Percentiles rank a stretch among this genome's conserved stretches.
Conservation (phyloP, 106 monocot genomes). For the Iris macrosiphon region DNA sequence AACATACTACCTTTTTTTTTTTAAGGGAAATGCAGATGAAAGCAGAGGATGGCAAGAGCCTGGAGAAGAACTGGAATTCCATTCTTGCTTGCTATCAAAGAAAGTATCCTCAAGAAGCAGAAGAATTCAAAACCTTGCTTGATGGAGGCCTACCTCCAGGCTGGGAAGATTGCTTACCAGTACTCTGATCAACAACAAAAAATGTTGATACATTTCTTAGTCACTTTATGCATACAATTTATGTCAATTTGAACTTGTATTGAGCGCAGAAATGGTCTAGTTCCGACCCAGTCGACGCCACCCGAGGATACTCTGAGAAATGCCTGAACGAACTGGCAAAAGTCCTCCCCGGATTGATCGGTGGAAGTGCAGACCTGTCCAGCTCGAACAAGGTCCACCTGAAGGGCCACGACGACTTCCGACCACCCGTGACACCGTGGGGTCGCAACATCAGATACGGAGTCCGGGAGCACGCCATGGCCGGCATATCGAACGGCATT, state of each 20-base stretch:
- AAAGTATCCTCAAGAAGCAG: slow-evolving; percentile 26
- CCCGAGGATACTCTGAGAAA: slow-evolving; percentile 27
- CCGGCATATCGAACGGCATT: slow-evolving; percentile 33
- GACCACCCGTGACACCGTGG: background rate
- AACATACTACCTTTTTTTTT: background rate
- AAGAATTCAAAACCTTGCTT: slow-evolving; percentile 13
- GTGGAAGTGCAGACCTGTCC: slow-evolving; percentile 32
- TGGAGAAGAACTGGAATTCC: slow-evolving; percentile 22
- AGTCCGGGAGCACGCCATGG: slow-evolving; percentile 37
- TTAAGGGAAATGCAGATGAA: slow-evolving; percentile 18
- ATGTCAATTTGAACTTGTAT: too few relatives aligned
- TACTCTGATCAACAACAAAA: too few relatives aligned
- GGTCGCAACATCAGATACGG: slow-evolving; percentile 27
- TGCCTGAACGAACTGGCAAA: slow-evolving; percentile 17
- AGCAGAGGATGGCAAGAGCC: slow-evolving; percentile 11
- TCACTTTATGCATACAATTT: too few relatives aligned
- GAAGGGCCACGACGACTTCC: slow-evolving; percentile 26
- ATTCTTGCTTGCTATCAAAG: background rate
- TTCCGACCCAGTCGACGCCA: slow-evolving; percentile 22
- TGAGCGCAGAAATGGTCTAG: slow-evolving; percentile 13
- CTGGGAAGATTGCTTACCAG: slow-evolving; percentile 20
- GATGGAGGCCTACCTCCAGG: slow-evolving; percentile 10
- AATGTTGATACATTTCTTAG: too few relatives aligned
- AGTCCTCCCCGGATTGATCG: slow-evolving; percentile 27
- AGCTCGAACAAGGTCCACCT: slow-evolving; percentile 34